phyloP scores from a whole-genome alignment of 441 rosid species.

The Geranium incanum region DNA sequence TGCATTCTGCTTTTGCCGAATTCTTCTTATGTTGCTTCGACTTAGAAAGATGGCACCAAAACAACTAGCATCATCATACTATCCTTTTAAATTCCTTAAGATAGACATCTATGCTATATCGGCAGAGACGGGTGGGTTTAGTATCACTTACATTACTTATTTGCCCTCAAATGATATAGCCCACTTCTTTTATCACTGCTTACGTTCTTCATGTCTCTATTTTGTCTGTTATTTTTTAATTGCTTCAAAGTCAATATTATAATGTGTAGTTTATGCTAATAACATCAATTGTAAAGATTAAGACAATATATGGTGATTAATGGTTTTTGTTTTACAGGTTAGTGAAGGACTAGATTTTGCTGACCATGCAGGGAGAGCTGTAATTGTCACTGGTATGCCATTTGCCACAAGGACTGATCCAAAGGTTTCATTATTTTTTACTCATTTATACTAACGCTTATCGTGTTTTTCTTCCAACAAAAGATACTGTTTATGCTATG shows the following conservation, averaged over 20 bases:
- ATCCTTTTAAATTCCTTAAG: not conserved
- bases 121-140: not conserved
- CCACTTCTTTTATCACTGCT: not conserved
- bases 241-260: not conserved
- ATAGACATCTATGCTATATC: not conserved
- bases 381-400: conserved; percentile 84
- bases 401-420: conserved; percentile 75
- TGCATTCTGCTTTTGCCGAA: conserved; percentile 1
- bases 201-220: not conserved
- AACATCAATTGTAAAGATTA: conserved; percentile 10
- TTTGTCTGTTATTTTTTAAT: not conserved
- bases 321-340: conserved; percentile 44
- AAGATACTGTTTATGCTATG: not conserved
- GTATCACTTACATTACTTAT: not conserved
- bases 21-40: conserved; percentile 7
- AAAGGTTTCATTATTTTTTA: conserved; percentile 47
- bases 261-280: not conserved
- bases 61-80: not conserved
- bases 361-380: conserved; percentile 96
- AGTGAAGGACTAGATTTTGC: conserved; percentile 99
- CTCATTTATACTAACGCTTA: not conserved
- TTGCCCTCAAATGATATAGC: not conserved
- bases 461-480: not conserved
- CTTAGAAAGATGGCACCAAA: not conserved
- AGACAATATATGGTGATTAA: conserved; percentile 20